phyloP scores from a whole-genome alignment of 2,329 filamentous ascomycete species.

The Penicillium fuscoglaucum region DNA sequence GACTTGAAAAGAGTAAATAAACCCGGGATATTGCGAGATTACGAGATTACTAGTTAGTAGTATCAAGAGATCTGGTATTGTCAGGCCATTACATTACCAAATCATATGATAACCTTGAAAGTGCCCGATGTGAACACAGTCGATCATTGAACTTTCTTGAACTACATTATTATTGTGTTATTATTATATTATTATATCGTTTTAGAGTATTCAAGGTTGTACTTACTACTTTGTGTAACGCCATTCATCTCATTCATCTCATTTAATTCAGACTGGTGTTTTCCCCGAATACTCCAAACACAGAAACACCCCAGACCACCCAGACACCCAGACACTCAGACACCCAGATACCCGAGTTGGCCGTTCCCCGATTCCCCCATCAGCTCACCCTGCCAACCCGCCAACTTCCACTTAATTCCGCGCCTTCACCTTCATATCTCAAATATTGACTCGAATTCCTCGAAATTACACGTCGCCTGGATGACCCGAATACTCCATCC shows the following conservation, averaged over 20 bases:
- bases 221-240: not conserved
- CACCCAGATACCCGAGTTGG: constrained; percentile 2
- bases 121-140: not conserved
- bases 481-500: constrained; percentile 28
- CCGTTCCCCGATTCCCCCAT: constrained; percentile 2
- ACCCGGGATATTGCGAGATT: not conserved
- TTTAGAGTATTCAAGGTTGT: not conserved
- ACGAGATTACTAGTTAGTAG: too few species aligned
- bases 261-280: not conserved
- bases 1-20: not conserved
- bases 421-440: not conserved
- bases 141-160: not conserved
- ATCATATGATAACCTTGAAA: not conserved
- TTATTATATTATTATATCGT: too few species aligned
- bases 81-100: not conserved
- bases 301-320: not conserved
- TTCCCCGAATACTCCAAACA: not conserved
- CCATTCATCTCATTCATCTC: not conserved
- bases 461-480: constrained; percentile 9
- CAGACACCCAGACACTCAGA: not conserved
- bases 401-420: not conserved
- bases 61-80: not conserved
- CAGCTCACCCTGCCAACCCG: constrained; percentile 1
- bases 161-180: too few species aligned
- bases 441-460: not conserved